Percentiles rank a stretch among this genome's conserved stretches.
phyloP scores from a whole-genome alignment of 2,329 filamentous ascomycete genomes.

The Berkeleyomyces rouxiae region DNA sequence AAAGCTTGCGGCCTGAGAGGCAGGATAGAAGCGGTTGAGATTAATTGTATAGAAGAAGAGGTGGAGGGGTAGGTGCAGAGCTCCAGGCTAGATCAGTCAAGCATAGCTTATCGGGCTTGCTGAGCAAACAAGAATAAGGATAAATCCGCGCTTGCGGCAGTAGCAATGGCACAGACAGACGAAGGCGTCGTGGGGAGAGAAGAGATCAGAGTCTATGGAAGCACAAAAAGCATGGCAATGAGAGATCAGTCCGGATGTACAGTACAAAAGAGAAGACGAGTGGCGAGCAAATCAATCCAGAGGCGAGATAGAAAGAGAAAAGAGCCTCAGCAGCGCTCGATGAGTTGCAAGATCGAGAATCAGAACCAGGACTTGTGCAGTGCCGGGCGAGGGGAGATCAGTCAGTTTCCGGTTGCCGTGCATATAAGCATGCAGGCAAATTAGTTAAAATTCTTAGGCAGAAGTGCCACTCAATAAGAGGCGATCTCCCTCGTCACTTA shows the following conservation, averaged over 20 bases:
- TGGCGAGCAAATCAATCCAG: background rate
- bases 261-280: background rate
- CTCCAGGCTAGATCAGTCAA: too few relatives aligned
- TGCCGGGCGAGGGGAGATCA: background rate
- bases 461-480: background rate
- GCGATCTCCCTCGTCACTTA: background rate
- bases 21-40: too few relatives aligned
- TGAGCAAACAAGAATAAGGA: too few relatives aligned
- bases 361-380: background rate
- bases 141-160: too few relatives aligned
- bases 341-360: background rate
- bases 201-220: too few relatives aligned
- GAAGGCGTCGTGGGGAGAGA: too few relatives aligned
- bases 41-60: too few relatives aligned
- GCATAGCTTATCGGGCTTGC: too few relatives aligned
- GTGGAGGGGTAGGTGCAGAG: too few relatives aligned
- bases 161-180: too few relatives aligned
- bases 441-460: background rate
- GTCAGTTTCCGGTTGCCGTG: background rate
- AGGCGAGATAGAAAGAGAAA: background rate
- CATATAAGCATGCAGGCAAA: background rate
- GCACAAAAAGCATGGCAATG: background rate
- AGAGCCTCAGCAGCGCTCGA: background rate
- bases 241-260: background rate
- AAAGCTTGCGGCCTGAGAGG: too few relatives aligned